A percentile compares a stretch with the other conserved stretches of the same genome.
These are phyloP conservation scores for Tricladium varicosporioides DNA, from an alignment of 2,329 filamentous ascomycete species.

Conservation along the genomic window DNA sequence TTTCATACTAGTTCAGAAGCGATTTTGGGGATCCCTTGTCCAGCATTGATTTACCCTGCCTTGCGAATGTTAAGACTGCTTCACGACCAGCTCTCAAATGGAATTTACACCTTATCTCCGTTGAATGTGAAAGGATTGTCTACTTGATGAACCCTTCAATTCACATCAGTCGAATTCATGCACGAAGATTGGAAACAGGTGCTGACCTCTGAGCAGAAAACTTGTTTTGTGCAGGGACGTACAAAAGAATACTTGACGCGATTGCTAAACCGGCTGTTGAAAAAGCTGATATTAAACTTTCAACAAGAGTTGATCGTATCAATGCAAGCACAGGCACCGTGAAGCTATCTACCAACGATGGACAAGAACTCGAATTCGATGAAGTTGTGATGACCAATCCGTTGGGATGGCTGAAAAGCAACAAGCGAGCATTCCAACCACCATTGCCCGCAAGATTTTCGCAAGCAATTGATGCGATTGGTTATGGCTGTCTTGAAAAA, in stretches of 20 bases:
- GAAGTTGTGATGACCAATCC: slow-evolving; percentile 50
- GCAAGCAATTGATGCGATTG: slow-evolving; percentile 47
- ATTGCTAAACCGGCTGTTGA: slow-evolving; percentile 29
- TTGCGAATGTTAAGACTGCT: too few relatives aligned
- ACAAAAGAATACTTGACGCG: slow-evolving; percentile 29
- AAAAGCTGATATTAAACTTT: slow-evolving; percentile 25
- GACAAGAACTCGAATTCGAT: slow-evolving; percentile 31
- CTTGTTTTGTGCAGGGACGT: slow-evolving; percentile 34
- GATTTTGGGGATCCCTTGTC: too few relatives aligned
- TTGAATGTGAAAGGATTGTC: too few relatives aligned
- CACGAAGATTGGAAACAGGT: too few relatives aligned
- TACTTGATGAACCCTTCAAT: too few relatives aligned
- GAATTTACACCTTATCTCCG: too few relatives aligned
- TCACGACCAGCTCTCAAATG: too few relatives aligned
- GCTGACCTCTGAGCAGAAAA: slow-evolving; percentile 26
- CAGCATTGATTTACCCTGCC: too few relatives aligned
- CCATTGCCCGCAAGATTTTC: slow-evolving; percentile 41
- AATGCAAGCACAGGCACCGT: slow-evolving; percentile 9
- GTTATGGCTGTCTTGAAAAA: slow-evolving; percentile 50
- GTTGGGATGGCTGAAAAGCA: slow-evolving; percentile 47
- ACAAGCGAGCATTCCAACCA: slow-evolving; percentile 43
- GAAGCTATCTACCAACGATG: slow-evolving; percentile 19
- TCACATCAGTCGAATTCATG: too few relatives aligned
- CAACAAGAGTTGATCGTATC: slow-evolving; percentile 24
- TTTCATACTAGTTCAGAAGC: too few relatives aligned